phyloP scores from a whole-genome alignment of 805 yeast species.

The Kazachstania psychrophila region DNA sequence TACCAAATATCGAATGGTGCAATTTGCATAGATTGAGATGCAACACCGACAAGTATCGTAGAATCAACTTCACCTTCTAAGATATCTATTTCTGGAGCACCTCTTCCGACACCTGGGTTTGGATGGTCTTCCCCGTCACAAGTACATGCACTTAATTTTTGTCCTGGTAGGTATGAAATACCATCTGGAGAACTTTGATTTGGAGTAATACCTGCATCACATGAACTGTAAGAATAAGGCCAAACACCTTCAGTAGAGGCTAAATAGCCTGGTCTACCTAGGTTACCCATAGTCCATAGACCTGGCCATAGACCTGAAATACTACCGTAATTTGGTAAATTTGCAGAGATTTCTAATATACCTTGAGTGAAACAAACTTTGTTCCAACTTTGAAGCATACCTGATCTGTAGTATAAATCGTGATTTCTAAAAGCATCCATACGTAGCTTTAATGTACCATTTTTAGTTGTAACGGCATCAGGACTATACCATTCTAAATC shows the following conservation, averaged over 20 bases:
- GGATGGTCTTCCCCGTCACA: conserved; percentile 85
- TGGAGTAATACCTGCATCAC: conserved; percentile 93
- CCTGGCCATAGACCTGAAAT: conserved; percentile 93
- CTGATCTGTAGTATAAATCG: conserved; percentile 73
- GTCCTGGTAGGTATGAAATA: conserved; percentile 78
- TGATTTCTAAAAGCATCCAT: conserved; percentile 82
- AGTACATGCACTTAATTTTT: conserved; percentile 64
- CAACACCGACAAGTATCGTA: conserved; percentile 50
- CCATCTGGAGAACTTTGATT: conserved; percentile 90
- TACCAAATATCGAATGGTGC: conserved; percentile 97
- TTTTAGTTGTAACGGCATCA: conserved; percentile 69
- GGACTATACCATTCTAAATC: conserved; percentile 96
- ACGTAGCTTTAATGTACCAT: conserved; percentile 59
- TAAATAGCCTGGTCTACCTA: conserved; percentile 84
- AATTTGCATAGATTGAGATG: conserved; percentile 84
- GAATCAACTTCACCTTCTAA: conserved; percentile 75
- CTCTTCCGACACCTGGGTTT: conserved; percentile 78
- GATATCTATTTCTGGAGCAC: conserved; percentile 92
- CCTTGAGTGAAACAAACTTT: conserved; percentile 86
- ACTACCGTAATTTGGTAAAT: conserved; percentile 70
- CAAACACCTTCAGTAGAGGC: conserved; percentile 88
- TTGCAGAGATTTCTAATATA: conserved; percentile 61
- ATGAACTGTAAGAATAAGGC: conserved; percentile 82
- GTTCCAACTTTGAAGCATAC: conserved; percentile 91
- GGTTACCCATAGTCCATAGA: conserved; percentile 87